phyloP scores from a whole-genome alignment of 2,329 filamentous ascomycete species.

The Phaeosphaeria sp. region DNA sequence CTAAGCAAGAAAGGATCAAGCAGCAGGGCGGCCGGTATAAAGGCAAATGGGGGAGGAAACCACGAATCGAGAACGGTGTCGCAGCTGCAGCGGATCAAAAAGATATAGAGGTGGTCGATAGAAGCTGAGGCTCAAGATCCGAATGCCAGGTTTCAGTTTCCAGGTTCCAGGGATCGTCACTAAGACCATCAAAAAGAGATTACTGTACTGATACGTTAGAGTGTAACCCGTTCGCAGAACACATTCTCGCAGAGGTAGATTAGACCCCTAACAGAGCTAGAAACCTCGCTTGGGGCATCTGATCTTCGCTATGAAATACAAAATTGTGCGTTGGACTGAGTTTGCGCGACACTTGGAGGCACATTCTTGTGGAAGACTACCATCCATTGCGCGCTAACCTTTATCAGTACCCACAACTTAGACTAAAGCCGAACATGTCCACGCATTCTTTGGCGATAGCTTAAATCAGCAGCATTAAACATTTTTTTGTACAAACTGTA shows the following conservation, averaged over 20 bases:
- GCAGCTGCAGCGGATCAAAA: background rate
- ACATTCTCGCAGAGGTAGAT: background rate
- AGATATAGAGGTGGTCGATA: background rate
- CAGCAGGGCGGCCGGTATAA: conserved; percentile 38
- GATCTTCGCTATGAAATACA: background rate
- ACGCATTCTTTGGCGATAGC: no score
- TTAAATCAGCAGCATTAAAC: no score
- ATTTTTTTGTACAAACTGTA: no score
- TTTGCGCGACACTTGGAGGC: no score
- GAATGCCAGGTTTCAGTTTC: no score
- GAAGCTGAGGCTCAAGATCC: background rate
- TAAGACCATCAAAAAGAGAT: background rate
- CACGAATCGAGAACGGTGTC: background rate
- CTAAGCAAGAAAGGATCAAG: conserved; percentile 35
- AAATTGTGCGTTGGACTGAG: background rate
- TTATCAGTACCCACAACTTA: background rate
- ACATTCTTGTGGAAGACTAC: background rate
- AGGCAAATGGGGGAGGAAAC: conserved; percentile 25
- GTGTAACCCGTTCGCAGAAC: background rate
- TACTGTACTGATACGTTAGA: background rate
- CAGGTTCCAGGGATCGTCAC: background rate
- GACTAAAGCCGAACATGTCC: background rate
- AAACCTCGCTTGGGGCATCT: background rate
- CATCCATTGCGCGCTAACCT: background rate
- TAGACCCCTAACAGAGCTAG: background rate